Evolutionary conservation across 2,329 filamentous ascomycete genomes (phyloP), one percentile per base, ranked within the genome.

Genomic region (Elsinoe fawcettii): DNA sequence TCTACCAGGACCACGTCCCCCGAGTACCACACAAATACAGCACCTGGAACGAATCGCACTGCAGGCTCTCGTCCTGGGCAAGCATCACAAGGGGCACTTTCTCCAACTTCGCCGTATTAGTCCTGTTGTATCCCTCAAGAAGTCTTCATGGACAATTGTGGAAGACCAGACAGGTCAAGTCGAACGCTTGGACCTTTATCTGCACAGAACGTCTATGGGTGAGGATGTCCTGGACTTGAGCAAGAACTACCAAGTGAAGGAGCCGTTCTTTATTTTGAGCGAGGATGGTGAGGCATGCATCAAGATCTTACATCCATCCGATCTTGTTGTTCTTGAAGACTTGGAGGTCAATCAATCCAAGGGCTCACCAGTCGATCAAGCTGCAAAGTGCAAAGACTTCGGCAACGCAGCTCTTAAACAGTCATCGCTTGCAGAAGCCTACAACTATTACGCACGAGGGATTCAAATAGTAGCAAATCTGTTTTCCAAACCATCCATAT

Each of bases 131-230:
- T 54, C 57, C 22, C 51, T 59, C 18, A 58, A 58, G 16, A 60
- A 57, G 3, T 56, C 30, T 16, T 65, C 65, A 5, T 67, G 65
- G 64, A 66, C 62, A 5, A 56, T 68, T n/a, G 66, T 73, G 0
- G 66, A 70, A 43, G 65, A 64, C 1, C 64, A 62, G 4, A 56
- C 62, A 3, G 62, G 56, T 3, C 63, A 64, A 2, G 65, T 57
- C 4, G 63, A 63, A 55, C 57, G 63, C 6, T 32, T 64, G 51
- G 63, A 64, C 27, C 43, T 63, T 0, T 69, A 64, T 27, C 53
- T 75, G 18, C 72, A 74, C 39, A 72, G 68, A 49, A 60, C 49
- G 7, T 59, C 51, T 12, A 57, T 58, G 32, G 67, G 69, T 0
- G 43, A 64, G 22, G 71, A 74, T 6, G 44, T 69, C 1, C 57